Base-by-base conservation (phyloP, 345 rosid species). In the Sonneratia caseolaris region DNA sequence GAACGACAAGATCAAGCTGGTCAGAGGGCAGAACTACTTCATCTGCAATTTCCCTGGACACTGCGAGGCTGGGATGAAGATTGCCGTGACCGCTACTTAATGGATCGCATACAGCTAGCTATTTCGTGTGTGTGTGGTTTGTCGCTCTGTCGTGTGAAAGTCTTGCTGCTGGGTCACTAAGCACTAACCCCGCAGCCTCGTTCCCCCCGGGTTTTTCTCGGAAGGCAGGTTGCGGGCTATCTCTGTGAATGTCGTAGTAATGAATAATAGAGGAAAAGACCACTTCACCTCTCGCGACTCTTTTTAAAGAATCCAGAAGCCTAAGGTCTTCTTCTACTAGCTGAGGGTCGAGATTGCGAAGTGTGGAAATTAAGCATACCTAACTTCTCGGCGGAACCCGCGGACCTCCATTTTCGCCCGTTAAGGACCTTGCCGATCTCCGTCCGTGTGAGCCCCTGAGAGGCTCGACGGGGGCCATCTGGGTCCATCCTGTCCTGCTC, bases 21-120 rank as follows among this genome's bases (percentile, higher is more conserved):
- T 22, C 65, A 51, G 51, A 37, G 79, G 79, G 36, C 47, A 19
- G 37, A 76, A 71, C 71, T 72, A 14, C 69, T 76, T 76, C 69
- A 68, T 71, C 62, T 71, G 79, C 37, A 68, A 64, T 27, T 10
- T 76, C 64, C 64, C 68, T 13, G 72, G 62, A 43, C 79, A 72
- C 40, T 76, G 79, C 49, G 37, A 65, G n/a, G 48, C 36, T 35
- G 72, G 69, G 13, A 53, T 72, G 69, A 76, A 76, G 59, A 68
- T 76, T 0, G 64, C 75, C n/a, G 69, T 75, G 3, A 62, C 37
- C 27, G 66, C 66, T 35, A 35, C 38, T 32, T 62, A 27, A 62
- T 35, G 27, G 3, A 15, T 27, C 37, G 19, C 27, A 14, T 3
- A 8, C 18, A 62, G 66, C 66, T 15, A 13, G 38, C 66, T 62